These are phyloP conservation scores for Patellaria atrata DNA, from an alignment of 495 filamentous ascomycete species.

Conservation along the genomic window DNA sequence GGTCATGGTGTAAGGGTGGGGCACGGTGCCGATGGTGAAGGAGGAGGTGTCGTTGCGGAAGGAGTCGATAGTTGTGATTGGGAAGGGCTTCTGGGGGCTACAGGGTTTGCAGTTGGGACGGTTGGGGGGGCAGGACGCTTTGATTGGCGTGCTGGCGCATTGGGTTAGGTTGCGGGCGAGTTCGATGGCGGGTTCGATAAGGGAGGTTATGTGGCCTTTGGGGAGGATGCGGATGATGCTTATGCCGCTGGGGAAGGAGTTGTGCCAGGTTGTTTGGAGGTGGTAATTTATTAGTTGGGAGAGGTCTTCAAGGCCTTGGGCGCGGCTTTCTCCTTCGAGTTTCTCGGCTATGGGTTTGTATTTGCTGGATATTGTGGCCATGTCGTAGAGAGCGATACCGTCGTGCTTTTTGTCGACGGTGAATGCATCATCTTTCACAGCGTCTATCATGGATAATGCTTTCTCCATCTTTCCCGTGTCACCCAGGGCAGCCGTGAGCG, in stretches of 20 bases:
- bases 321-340: constrained; percentile 24
- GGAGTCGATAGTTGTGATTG: constrained; percentile 17
- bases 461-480: constrained; percentile 20
- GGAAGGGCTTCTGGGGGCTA: constrained; percentile 38
- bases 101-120: constrained; percentile 57
- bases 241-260: constrained; percentile 59
- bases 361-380: constrained; percentile 38
- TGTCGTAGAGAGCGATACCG: constrained; percentile 67
- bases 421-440: constrained; percentile 44
- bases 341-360: constrained; percentile 56
- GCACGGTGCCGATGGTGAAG: constrained; percentile 75
- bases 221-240: constrained; percentile 64
- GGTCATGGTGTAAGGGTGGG: constrained; percentile 76
- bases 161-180: constrained; percentile 57
- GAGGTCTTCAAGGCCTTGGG: constrained; percentile 45
- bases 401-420: constrained; percentile 45
- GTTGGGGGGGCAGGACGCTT: constrained; percentile 79
- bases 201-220: constrained; percentile 52
- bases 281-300: constrained; percentile 71
- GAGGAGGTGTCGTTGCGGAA: constrained; percentile 30
- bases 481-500: constrained; percentile 49
- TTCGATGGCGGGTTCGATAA: constrained; percentile 52
- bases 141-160: constrained; percentile 57
- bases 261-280: constrained; percentile 74
- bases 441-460: constrained; percentile 37